Evolutionary conservation across 106 monocot genomes (phyloP).

Genomic region (Triglochin maritima): DNA sequence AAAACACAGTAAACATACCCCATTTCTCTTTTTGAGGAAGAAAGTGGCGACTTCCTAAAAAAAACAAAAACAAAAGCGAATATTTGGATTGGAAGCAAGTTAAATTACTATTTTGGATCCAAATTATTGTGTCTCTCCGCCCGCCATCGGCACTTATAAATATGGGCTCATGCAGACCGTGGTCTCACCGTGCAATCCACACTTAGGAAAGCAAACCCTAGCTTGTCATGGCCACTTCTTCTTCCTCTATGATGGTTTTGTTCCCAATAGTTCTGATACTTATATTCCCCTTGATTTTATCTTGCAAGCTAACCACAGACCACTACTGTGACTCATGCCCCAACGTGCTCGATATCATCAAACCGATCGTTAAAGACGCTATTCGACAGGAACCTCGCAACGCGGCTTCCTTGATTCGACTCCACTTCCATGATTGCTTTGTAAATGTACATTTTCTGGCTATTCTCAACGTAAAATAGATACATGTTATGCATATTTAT

Average conservation of each 20-base stretch:
- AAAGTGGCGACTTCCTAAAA: too few species aligned
- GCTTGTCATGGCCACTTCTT: neutral
- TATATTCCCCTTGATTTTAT: neutral
- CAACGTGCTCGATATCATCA: neutral
- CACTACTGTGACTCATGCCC: slow-evolving; percentile 9
- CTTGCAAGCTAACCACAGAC: neutral
- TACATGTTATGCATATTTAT: too few species aligned
- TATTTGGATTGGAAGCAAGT: too few species aligned
- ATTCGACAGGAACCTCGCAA: neutral
- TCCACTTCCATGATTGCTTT: slow-evolving; percentile 14
- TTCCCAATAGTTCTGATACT: neutral
- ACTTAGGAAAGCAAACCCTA: neutral
- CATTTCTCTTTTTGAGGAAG: too few species aligned
- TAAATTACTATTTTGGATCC: too few species aligned
- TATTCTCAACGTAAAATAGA: neutral
- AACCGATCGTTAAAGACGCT: neutral
- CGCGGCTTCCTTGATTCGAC: slow-evolving; percentile 3
- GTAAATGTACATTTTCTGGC: neutral
- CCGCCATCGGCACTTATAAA: neutral
- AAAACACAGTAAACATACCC: too few species aligned
- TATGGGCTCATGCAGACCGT: neutral
- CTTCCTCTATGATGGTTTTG: neutral
- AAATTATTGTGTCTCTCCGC: neutral
- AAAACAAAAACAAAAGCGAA: too few species aligned
- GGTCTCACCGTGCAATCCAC: neutral